Conservation (phyloP, 2,329 filamentous ascomycete species). For the Microascus cirrosus region DNA sequence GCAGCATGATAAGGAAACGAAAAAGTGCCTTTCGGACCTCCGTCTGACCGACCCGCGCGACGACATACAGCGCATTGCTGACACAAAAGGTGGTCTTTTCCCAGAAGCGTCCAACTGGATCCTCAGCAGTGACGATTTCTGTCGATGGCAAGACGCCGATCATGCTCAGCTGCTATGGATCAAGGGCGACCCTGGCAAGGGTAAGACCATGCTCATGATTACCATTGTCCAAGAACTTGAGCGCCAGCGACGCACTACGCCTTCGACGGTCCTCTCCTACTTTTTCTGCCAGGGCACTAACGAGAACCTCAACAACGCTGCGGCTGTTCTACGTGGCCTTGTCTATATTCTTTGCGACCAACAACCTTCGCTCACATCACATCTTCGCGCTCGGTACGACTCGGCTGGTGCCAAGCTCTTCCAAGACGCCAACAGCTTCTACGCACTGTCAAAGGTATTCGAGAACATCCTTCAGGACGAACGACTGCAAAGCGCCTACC, state of each 20-base stretch:
- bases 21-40: slow-evolving; percentile 3
- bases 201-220: slow-evolving; percentile 30
- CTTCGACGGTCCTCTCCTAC: slow-evolving; percentile 10
- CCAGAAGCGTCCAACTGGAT: slow-evolving; percentile 20
- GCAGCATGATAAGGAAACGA: background rate
- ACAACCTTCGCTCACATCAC: slow-evolving; percentile 18
- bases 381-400: too few species aligned
- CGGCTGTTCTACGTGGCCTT: slow-evolving; percentile 28
- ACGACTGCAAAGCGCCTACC: too few species aligned
- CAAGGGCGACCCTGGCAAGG: slow-evolving; percentile 25
- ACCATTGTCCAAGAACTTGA: slow-evolving; percentile 19
- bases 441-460: too few species aligned
- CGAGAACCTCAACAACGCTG: slow-evolving; percentile 21
- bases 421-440: too few species aligned
- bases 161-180: slow-evolving; percentile 21
- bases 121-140: slow-evolving; percentile 13
- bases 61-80: slow-evolving; percentile 20
- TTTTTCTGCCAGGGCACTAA: slow-evolving; percentile 33
- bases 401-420: too few species aligned
- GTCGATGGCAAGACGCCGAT: slow-evolving; percentile 12
- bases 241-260: background rate
- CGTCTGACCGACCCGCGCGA: slow-evolving; percentile 16
- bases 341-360: slow-evolving; percentile 25
- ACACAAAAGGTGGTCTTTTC: slow-evolving; percentile 13
- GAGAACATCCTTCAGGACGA: too few species aligned